phyloP scores from a whole-genome alignment of 139 green algal species.

The Mesotaenium endlicherianum region DNA sequence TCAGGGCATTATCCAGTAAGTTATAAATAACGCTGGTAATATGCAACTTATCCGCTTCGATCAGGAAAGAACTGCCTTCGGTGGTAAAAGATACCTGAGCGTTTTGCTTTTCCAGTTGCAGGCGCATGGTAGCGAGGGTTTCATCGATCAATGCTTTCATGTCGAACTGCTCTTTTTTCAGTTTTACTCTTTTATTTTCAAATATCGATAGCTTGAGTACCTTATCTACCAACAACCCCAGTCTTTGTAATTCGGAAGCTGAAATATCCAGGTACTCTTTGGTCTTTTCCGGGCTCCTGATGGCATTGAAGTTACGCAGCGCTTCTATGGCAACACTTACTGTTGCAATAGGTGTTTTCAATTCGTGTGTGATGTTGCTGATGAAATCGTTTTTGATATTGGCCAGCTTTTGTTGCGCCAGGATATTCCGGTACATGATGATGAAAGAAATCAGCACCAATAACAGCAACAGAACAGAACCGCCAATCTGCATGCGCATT shows the following conservation, averaged over 20 bases:
- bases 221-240: not conserved
- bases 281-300: not conserved
- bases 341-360: not conserved
- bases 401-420: not conserved
- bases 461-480: too few species aligned
- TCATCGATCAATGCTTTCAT: too few species aligned
- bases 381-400: not conserved
- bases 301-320: not conserved
- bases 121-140: too few species aligned
- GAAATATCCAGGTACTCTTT: not conserved
- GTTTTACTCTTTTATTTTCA: not conserved
- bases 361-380: not conserved
- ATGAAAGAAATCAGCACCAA: too few species aligned
- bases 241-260: not conserved
- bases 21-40: too few species aligned
- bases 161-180: not conserved
- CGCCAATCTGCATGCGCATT: too few species aligned
- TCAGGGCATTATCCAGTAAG: not conserved
- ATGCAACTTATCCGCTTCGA: too few species aligned
- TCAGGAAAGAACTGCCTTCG: too few species aligned
- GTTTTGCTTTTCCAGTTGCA: too few species aligned
- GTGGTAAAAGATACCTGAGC: too few species aligned
- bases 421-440: too few species aligned
- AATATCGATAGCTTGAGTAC: not conserved
- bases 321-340: not conserved